A percentile compares a stretch with the other conserved stretches of the same genome.
Evolutionary conservation across 2,329 filamentous ascomycete genomes (phyloP).

Genomic region (Pseudopyrenochaeta lycopersici): DNA sequence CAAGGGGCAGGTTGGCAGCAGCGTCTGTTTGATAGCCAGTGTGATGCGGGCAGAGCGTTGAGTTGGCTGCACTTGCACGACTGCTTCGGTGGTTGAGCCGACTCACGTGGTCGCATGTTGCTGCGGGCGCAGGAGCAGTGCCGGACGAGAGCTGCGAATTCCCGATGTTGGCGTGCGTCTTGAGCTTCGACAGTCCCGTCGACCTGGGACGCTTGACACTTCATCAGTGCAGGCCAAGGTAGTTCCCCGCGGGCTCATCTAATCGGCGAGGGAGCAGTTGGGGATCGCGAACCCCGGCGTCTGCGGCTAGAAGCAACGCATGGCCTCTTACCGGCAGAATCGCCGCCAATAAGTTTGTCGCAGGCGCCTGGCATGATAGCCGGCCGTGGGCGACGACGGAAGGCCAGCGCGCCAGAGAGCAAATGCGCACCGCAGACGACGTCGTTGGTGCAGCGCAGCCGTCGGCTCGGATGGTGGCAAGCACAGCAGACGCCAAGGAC

Average conservation of each 20-base stretch:
- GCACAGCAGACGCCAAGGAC: slow-evolving; percentile 14
- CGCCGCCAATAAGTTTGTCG: slow-evolving; percentile 16
- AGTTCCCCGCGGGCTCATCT: slow-evolving; percentile 6
- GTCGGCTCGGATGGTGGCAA: slow-evolving; percentile 25
- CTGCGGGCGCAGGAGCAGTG: slow-evolving; percentile 19
- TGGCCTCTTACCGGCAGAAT: slow-evolving; percentile 12
- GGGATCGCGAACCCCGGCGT: slow-evolving; percentile 3
- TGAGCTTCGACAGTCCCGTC: slow-evolving; percentile 15
- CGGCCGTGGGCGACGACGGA: slow-evolving; percentile 7
- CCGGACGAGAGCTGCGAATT: not conserved
- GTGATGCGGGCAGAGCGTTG: too few species aligned
- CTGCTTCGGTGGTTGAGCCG: not conserved
- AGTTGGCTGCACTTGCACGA: too few species aligned
- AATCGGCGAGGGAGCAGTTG: slow-evolving; percentile 12
- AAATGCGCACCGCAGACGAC: slow-evolving; percentile 13
- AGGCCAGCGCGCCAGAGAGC: not conserved
- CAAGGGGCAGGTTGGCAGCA: too few species aligned
- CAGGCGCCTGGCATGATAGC: slow-evolving; percentile 21
- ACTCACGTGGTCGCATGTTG: slow-evolving; percentile 21
- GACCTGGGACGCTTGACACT: slow-evolving; percentile 22
- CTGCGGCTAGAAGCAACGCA: slow-evolving; percentile 15
- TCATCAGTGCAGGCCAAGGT: slow-evolving; percentile 11
- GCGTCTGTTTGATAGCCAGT: too few species aligned
- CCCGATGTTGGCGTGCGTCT: slow-evolving; percentile 8
- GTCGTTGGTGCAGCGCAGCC: slow-evolving; percentile 22